A percentile compares a stretch with the other conserved stretches of the same genome.
Conservation (phyloP, 495 filamentous ascomycete species). For the Aspergillus cristatus region DNA sequence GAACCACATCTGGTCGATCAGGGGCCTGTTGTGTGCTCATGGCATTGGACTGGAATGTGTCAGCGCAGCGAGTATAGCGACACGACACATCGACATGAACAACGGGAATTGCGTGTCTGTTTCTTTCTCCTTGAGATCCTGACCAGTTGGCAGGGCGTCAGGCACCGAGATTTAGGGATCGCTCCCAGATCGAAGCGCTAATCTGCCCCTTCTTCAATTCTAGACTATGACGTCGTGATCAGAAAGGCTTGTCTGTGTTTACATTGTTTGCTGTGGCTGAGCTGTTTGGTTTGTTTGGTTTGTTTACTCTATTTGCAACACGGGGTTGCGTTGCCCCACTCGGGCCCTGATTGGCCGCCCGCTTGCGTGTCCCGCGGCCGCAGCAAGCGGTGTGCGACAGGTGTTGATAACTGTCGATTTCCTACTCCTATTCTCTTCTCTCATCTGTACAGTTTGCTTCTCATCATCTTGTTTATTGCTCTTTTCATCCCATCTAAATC, state of each 20-base stretch:
- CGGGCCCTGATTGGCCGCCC: constrained; percentile 13
- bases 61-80: neutral
- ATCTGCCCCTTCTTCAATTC: neutral
- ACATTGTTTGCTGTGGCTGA: too few relatives aligned
- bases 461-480: constrained; percentile 8
- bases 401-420: constrained; percentile 7
- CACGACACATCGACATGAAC: neutral
- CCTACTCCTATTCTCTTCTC: constrained; percentile 5
- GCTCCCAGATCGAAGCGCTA: constrained; percentile 1
- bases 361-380: constrained; percentile 21
- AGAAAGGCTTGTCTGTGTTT: constrained; percentile 15
- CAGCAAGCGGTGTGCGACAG: constrained; percentile 15
- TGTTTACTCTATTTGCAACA: neutral
- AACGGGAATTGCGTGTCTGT: too few relatives aligned
- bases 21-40: constrained; percentile 21
- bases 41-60: constrained; percentile 7
- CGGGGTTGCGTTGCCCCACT: constrained; percentile 11
- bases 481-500: constrained; percentile 4
- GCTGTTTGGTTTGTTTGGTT: too few relatives aligned
- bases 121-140: neutral
- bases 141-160: neutral
- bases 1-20: constrained; percentile 10
- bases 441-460: constrained; percentile 5
- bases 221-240: constrained; percentile 24
- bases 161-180: neutral